A percentile compares a stretch with the other conserved stretches of the same genome.
These are phyloP conservation scores for Emmonsiellopsis sp. DNA, from an alignment of 2,329 filamentous ascomycete genomes.

Conservation along the genomic window DNA sequence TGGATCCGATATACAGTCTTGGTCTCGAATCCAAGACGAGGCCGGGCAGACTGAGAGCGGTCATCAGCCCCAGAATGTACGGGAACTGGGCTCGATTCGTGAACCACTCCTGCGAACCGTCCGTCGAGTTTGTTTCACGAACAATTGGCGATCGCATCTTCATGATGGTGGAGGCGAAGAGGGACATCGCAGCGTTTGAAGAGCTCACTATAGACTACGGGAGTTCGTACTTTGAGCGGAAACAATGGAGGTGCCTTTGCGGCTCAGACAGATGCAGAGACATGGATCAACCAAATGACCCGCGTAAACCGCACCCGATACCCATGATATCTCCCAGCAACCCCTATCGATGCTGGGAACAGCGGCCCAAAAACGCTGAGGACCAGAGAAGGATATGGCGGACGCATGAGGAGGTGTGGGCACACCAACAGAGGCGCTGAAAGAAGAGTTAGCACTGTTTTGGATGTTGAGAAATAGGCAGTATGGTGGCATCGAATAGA, in stretches of 20 bases:
- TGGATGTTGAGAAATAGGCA: too few species aligned
- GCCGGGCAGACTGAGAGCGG: not conserved
- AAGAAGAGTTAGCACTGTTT: too few species aligned
- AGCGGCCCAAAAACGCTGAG: not conserved
- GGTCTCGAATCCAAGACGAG: not conserved
- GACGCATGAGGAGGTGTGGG: not conserved
- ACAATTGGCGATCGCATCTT: conserved; percentile 15
- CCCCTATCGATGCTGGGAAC: not conserved
- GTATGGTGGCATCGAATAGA: too few species aligned
- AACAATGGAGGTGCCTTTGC: not conserved
- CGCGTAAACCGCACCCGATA: not conserved
- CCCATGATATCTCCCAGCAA: not conserved
- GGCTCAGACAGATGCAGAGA: not conserved
- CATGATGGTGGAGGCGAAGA: conserved; percentile 14
- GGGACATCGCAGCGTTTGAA: conserved; percentile 22
- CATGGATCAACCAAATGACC: not conserved
- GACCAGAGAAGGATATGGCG: too few species aligned
- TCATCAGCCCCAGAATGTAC: conserved; percentile 12
- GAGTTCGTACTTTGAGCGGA: not conserved
- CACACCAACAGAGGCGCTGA: too few species aligned
- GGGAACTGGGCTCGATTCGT: conserved; percentile 28
- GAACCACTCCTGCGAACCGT: conserved; percentile 26
- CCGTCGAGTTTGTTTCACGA: conserved; percentile 10
- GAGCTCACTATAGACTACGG: conserved; percentile 27
- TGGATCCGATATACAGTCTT: conserved; percentile 14